Evolutionary conservation across 768 basidiomycete genomes (phyloP).

Genomic region (Imleria badia): DNA sequence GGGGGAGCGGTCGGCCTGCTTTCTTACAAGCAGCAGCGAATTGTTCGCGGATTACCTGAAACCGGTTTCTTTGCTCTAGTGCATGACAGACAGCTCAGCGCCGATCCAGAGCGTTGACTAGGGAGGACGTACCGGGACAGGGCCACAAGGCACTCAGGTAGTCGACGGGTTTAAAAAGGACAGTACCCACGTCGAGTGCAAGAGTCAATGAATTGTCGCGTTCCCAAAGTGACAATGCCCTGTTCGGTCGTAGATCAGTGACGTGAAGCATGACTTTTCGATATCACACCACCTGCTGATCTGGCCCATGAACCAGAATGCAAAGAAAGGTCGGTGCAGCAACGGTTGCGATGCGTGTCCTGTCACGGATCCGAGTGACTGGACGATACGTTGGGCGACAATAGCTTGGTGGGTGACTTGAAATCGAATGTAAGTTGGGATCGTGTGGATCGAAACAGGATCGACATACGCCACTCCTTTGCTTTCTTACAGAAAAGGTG

Average conservation of each 20-base stretch:
- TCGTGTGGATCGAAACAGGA: conserved; percentile 6
- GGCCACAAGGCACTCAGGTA: conserved; percentile 66
- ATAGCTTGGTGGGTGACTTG: conserved; percentile 60
- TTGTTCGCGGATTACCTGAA: conserved; percentile 45
- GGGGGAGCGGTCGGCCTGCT: conserved; percentile 48
- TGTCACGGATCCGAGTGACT: conserved; percentile 59
- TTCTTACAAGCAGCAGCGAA: conserved; percentile 46
- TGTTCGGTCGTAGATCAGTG: conserved; percentile 26
- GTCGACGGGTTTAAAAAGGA: conserved; percentile 59
- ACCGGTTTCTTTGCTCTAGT: conserved; percentile 52
- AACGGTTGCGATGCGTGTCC: conserved; percentile 48
- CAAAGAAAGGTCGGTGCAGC: conserved; percentile 60
- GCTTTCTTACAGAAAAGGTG: conserved; percentile 56
- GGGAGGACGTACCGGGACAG: conserved; percentile 48
- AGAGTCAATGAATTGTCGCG: conserved; percentile 55
- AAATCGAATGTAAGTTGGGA: conserved; percentile 6
- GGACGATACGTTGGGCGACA: conserved; percentile 59
- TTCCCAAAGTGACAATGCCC: conserved; percentile 59
- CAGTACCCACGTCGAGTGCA: conserved; percentile 62
- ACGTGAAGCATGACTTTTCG: conserved; percentile 2
- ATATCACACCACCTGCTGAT: conserved; percentile 47
- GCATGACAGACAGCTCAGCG: conserved; percentile 6
- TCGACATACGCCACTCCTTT: conserved; percentile 63
- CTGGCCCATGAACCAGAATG: conserved; percentile 77
- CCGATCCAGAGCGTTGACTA: not conserved